phyloP scores from a whole-genome alignment of 495 filamentous ascomycete species.

The Achaetomiella virescens region DNA sequence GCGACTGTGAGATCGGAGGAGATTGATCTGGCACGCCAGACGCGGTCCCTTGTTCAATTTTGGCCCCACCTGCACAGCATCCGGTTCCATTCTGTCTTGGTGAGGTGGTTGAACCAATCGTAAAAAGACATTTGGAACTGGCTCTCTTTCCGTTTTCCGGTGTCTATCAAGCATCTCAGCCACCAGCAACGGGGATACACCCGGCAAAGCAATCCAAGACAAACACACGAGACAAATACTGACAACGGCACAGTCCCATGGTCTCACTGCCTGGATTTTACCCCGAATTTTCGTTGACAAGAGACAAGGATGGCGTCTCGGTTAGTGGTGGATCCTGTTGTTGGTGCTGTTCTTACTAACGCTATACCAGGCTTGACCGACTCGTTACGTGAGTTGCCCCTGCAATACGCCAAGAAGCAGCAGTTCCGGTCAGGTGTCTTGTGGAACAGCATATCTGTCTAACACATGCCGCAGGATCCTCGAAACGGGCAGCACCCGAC shows the following conservation, averaged over 20 bases:
- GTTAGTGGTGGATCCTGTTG: conserved; percentile 29
- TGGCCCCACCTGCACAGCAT: not conserved
- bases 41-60: not conserved
- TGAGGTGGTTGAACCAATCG: conserved; percentile 2
- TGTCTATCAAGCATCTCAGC: not conserved
- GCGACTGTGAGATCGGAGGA: not conserved
- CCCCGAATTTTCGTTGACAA: conserved; percentile 21
- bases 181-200: not conserved
- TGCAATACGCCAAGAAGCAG: not conserved
- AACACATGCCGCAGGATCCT: conserved; percentile 59
- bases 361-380: conserved; percentile 65
- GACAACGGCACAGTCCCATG: conserved; percentile 23
- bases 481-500: conserved; percentile 88
- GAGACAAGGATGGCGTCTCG: conserved; percentile 49
- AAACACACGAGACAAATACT: conserved; percentile 9
- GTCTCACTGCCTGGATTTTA: conserved; percentile 11
- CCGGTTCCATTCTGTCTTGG: not conserved
- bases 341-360: conserved; percentile 15
- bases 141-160: not conserved
- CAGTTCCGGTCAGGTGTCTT: not conserved
- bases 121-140: not conserved
- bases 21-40: not conserved
- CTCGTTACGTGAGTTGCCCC: conserved; percentile 76
- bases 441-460: conserved; percentile 6
- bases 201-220: not conserved